phyloP scores from a whole-genome alignment of 495 filamentous ascomycete genomes.

The Echria macrotheca region DNA sequence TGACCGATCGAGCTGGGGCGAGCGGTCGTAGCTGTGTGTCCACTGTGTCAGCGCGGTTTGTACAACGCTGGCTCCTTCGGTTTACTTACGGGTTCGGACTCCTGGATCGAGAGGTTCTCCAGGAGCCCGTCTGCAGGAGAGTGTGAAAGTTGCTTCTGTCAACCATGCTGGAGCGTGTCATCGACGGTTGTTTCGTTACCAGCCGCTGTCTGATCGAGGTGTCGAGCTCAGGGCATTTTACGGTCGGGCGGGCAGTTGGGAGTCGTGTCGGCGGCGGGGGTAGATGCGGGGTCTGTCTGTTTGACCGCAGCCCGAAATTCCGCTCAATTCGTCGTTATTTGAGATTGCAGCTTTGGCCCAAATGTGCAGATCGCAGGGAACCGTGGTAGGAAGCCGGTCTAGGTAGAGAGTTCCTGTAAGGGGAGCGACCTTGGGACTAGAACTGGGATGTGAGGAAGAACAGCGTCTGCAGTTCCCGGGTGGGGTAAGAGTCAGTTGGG shows the following conservation, averaged over 20 bases:
- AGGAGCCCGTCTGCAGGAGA: slow-evolving; percentile 38
- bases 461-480: too few species aligned
- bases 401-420: too few species aligned
- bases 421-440: too few species aligned
- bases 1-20: not conserved
- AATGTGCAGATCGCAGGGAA: too few species aligned
- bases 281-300: too few species aligned
- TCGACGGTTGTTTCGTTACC: not conserved
- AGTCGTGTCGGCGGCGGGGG: not conserved
- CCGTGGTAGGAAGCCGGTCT: too few species aligned
- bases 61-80: not conserved
- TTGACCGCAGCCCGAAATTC: too few species aligned
- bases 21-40: slow-evolving; percentile 6
- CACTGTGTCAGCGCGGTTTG: not conserved
- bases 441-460: too few species aligned
- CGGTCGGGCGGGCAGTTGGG: slow-evolving; percentile 6
- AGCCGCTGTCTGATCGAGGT: slow-evolving; percentile 4
- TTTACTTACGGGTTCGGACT: slow-evolving; percentile 35
- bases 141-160: slow-evolving; percentile 30
- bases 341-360: too few species aligned
- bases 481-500: too few species aligned
- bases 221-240: slow-evolving; percentile 9
- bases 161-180: slow-evolving; percentile 28
- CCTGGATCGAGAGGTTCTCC: slow-evolving; percentile 36
- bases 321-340: too few species aligned